Evolutionary conservation across 352 stramenopile genomes (phyloP).

Genomic region (Phytophthora pinifolia): DNA sequence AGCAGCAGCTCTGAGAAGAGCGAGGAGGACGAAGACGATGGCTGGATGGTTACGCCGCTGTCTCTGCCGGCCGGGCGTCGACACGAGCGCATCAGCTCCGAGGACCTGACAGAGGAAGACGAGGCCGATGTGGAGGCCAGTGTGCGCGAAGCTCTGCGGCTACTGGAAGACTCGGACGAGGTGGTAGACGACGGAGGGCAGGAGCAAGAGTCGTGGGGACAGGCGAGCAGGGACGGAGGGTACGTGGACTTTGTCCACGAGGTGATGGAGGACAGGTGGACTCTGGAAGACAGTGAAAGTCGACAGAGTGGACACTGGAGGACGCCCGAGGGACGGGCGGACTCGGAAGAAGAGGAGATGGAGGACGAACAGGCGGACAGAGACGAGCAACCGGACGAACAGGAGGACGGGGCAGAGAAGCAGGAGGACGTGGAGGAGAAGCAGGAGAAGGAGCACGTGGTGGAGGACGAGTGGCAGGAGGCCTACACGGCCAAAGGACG

Average conservation of each 20-base stretch:
- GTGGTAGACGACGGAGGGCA: constrained; percentile 23
- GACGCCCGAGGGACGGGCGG: constrained; percentile 1
- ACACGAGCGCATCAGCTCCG: background rate
- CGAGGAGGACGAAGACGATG: constrained; percentile 35
- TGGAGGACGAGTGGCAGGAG: constrained; percentile 75
- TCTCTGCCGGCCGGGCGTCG: constrained; percentile 14
- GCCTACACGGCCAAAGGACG: constrained; percentile 82
- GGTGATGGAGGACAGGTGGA: constrained; percentile 42
- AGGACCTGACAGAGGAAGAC: constrained; percentile 23
- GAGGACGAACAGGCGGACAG: constrained; percentile 11
- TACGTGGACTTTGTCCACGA: constrained; percentile 64
- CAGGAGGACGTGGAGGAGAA: constrained; percentile 7
- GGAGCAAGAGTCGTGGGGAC: constrained; percentile 20
- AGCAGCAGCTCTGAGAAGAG: constrained; percentile 25
- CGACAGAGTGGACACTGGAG: constrained; percentile 10
- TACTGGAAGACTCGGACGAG: constrained; percentile 41
- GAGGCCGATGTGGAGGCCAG: constrained; percentile 51
- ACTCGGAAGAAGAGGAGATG: constrained; percentile 14
- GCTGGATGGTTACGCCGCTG: constrained; percentile 34
- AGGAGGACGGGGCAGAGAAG: constrained; percentile 5
- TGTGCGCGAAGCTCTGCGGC: constrained; percentile 48
- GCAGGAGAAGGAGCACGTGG: constrained; percentile 15
- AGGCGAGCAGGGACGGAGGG: background rate
- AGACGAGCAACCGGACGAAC: background rate
- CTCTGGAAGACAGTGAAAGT: constrained; percentile 15